These are phyloP conservation scores for Trichoderma afroharzianum DNA, from an alignment of 2,329 filamentous ascomycete species.

Conservation along the genomic window DNA sequence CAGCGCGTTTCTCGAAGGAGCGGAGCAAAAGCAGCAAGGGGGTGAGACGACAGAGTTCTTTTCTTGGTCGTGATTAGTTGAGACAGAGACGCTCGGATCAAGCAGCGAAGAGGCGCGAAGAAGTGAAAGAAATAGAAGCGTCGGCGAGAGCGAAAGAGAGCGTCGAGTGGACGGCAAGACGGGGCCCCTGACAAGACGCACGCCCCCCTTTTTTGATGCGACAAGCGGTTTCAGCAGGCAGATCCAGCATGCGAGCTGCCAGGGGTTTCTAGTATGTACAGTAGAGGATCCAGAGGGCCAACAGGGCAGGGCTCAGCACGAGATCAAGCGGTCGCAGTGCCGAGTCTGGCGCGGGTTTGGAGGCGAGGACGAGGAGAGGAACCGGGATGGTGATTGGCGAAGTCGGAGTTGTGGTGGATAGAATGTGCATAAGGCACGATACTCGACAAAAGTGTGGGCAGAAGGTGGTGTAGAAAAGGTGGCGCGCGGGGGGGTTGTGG, in stretches of 20 bases:
- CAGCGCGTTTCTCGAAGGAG: constrained; percentile 32
- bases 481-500: constrained; percentile 10
- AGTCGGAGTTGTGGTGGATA: neutral
- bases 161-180: constrained; percentile 12
- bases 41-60: constrained; percentile 19
- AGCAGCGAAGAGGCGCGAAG: neutral
- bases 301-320: neutral
- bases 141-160: constrained; percentile 14
- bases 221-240: constrained; percentile 14
- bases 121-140: neutral
- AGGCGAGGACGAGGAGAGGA: neutral
- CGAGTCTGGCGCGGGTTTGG: neutral
- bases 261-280: neutral
- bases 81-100: constrained; percentile 8
- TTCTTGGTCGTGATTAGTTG: neutral
- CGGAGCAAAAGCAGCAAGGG: constrained; percentile 27
- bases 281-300: neutral
- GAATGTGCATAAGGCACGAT: neutral
- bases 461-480: neutral
- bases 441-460: neutral
- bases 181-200: constrained; percentile 4
- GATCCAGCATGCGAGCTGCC: constrained; percentile 4
- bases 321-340: neutral
- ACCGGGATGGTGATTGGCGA: neutral
- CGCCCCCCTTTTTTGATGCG: constrained; percentile 13